phyloP scores from a whole-genome alignment of 805 yeast species.

The Yamadazyma nakazawae region DNA sequence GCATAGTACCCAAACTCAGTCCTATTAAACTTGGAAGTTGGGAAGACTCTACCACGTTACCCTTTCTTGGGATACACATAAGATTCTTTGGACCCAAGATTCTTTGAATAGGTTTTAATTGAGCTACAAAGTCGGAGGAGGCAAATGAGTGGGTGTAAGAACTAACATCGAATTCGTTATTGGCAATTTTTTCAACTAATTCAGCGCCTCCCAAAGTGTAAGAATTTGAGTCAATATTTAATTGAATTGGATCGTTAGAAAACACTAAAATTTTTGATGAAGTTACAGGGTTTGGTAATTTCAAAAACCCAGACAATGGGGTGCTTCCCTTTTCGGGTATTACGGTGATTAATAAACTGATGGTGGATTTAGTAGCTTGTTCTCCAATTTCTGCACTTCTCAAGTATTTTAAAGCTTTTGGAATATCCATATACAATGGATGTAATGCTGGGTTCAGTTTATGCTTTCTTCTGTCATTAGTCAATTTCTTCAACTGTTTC shows the following conservation, averaged over 20 bases:
- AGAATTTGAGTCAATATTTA: slow-evolving; percentile 49
- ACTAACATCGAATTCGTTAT: slow-evolving; percentile 47
- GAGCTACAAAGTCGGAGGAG: slow-evolving; percentile 73
- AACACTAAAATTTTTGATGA: slow-evolving; percentile 66
- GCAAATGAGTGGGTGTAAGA: slow-evolving; percentile 74
- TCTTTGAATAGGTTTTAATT: slow-evolving; percentile 68
- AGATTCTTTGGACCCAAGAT: slow-evolving; percentile 83
- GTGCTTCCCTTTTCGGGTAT: slow-evolving; percentile 76
- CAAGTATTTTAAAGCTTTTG: slow-evolving; percentile 69
- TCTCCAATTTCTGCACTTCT: slow-evolving; percentile 92
- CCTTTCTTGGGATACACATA: slow-evolving; percentile 83
- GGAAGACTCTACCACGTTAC: slow-evolving; percentile 63
- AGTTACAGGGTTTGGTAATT: slow-evolving; percentile 70
- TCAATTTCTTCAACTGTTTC: slow-evolving; percentile 24
- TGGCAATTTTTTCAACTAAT: slow-evolving; percentile 57
- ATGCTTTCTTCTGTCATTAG: slow-evolving; percentile 21
- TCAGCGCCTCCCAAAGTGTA: slow-evolving; percentile 69
- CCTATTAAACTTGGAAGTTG: slow-evolving; percentile 54
- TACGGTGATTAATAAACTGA: slow-evolving; percentile 56
- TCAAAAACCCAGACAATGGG: slow-evolving; percentile 67
- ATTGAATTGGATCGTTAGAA: slow-evolving; percentile 53
- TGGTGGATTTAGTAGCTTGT: slow-evolving; percentile 64
- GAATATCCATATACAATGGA: slow-evolving; percentile 70
- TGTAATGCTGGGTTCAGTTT: slow-evolving; percentile 41
- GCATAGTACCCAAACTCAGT: slow-evolving; percentile 61